These are phyloP conservation scores for Penicillium palitans DNA, from an alignment of 2,329 filamentous ascomycete genomes.

Conservation along the genomic window DNA sequence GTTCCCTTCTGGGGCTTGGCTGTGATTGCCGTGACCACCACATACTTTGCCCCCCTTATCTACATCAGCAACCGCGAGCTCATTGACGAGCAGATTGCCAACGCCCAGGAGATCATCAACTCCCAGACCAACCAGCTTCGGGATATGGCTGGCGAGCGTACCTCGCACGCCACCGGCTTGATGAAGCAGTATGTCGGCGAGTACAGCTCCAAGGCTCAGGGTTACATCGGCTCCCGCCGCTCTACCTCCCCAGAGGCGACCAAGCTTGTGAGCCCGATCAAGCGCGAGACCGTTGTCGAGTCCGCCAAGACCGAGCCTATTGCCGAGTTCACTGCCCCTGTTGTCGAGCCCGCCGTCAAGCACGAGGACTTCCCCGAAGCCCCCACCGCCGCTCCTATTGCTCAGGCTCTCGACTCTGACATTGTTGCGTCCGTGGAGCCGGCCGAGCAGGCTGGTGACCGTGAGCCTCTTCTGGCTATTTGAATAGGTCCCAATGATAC, in stretches of 20 bases:
- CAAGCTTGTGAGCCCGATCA: conserved; percentile 26
- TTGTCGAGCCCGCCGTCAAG: conserved; percentile 42
- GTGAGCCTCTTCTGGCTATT: conserved; percentile 38
- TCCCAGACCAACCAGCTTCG: conserved; percentile 61
- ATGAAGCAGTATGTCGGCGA: conserved; percentile 61
- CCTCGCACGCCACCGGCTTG: conserved; percentile 57
- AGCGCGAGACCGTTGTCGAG: conserved; percentile 5
- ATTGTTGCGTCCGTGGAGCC: conserved; percentile 29
- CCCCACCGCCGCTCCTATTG: conserved; percentile 42
- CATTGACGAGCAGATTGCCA: conserved; percentile 61
- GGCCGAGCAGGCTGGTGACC: conserved; percentile 29
- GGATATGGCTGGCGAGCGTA: conserved; percentile 61
- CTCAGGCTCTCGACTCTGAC: conserved; percentile 23
- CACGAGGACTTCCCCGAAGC: conserved; percentile 54
- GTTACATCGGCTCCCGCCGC: conserved; percentile 48
- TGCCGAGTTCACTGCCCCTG: conserved; percentile 29
- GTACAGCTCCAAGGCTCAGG: conserved; percentile 62
- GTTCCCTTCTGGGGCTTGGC: conserved; percentile 65
- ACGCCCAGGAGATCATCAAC: conserved; percentile 55
- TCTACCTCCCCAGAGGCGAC: conserved; percentile 36
- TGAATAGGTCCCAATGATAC: conserved; percentile 15
- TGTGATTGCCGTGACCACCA: conserved; percentile 55
- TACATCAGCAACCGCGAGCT: conserved; percentile 66
- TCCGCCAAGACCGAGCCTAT: conserved; percentile 18
- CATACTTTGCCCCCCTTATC: conserved; percentile 61